phyloP scores from a whole-genome alignment of 2,329 filamentous ascomycete genomes.

The Stromatinia cepivora region DNA sequence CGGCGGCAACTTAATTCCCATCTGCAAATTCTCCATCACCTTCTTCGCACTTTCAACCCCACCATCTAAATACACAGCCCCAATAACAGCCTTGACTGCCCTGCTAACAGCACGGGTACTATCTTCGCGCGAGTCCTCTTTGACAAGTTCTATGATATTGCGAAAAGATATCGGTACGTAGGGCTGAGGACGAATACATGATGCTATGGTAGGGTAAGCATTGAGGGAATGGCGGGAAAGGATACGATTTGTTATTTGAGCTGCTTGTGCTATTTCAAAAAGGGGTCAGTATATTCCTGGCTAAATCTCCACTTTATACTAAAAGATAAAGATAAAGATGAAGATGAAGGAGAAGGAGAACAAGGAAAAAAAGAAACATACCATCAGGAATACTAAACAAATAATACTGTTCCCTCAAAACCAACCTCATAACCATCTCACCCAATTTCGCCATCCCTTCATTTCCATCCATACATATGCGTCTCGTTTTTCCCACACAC shows the following conservation, averaged over 20 bases:
- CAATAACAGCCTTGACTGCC: slow-evolving; percentile 33
- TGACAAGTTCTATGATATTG: slow-evolving; percentile 18
- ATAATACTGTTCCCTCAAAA: slow-evolving; percentile 31
- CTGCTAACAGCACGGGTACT: slow-evolving; percentile 25
- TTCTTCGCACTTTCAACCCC: slow-evolving; percentile 27
- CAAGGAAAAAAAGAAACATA: slow-evolving; percentile 8
- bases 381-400: slow-evolving; percentile 25
- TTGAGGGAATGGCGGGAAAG: not conserved
- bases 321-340: not conserved
- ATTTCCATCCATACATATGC: slow-evolving; percentile 29
- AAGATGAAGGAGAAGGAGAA: not conserved
- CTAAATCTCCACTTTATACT: not conserved
- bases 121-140: slow-evolving; percentile 29
- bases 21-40: slow-evolving; percentile 27
- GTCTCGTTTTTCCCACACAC: slow-evolving; percentile 25
- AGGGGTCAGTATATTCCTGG: not conserved
- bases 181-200: slow-evolving; percentile 2
- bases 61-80: slow-evolving; percentile 35
- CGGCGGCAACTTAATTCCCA: slow-evolving; percentile 8
- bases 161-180: not conserved
- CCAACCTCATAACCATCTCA: slow-evolving; percentile 28
- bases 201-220: slow-evolving; percentile 1
- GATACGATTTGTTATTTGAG: not conserved
- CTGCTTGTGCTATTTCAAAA: not conserved
- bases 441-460: slow-evolving; percentile 29